phyloP scores from a whole-genome alignment of 306 rosid species.

The Cicer judaicum region DNA sequence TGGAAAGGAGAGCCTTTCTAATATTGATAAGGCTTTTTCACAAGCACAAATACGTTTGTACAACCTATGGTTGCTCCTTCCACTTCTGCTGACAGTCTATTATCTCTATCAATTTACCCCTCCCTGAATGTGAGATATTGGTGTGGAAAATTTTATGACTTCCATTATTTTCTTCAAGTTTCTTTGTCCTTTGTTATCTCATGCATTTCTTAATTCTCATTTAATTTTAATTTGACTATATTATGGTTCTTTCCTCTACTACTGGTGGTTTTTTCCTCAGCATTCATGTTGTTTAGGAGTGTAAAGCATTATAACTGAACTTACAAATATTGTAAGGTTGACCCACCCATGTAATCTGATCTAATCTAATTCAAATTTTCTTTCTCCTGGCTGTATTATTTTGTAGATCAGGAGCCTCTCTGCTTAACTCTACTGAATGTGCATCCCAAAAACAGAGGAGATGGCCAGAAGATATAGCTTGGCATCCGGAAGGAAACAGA shows the following conservation, averaged over 20 bases:
- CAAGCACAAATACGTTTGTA: constrained; percentile 18
- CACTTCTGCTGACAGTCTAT: constrained; percentile 17
- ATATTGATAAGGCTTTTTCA: constrained; percentile 7
- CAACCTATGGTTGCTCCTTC: constrained; percentile 28
- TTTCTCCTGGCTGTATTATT: constrained; percentile 28
- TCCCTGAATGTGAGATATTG: neutral
- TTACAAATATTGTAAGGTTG: constrained; percentile 12
- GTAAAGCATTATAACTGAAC: constrained; percentile 22
- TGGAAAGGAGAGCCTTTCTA: neutral
- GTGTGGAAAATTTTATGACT: constrained; percentile 15
- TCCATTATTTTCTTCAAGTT: constrained; percentile 16
- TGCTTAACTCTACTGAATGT: constrained; percentile 72
- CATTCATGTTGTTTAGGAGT: constrained; percentile 4
- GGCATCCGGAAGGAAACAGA: constrained; percentile 90
- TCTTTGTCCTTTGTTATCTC: constrained; percentile 23
- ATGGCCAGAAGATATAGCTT: constrained; percentile 93
- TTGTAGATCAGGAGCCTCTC: constrained; percentile 82
- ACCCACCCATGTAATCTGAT: neutral
- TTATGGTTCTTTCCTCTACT: constrained; percentile 28
- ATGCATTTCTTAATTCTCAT: constrained; percentile 19
- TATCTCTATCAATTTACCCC: constrained; percentile 8
- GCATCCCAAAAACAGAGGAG: constrained; percentile 73
- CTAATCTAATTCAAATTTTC: constrained; percentile 27
- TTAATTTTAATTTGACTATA: constrained; percentile 37
- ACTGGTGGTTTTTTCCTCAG: constrained; percentile 21